Evolutionary conservation across 495 filamentous ascomycete genomes (phyloP), one percentile per base, ranked within the genome.

Genomic region (Penicillium canariense): DNA sequence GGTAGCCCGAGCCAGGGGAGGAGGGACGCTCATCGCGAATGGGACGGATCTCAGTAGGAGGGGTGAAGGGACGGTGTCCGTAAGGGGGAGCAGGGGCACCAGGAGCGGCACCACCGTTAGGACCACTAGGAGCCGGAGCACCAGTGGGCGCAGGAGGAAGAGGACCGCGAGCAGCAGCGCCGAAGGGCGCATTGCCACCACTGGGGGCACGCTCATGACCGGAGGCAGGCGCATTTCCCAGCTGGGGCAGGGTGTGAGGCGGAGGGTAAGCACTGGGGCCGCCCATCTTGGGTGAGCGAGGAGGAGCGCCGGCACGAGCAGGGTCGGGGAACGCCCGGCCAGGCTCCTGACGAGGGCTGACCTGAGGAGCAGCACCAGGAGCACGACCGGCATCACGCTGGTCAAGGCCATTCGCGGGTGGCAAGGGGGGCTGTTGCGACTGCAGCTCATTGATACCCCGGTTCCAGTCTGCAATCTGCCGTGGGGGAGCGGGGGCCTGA

Each of bases 1-100:
- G 84, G 63, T 95, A 96, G 31, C 80, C 83, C 45, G 87, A 85
- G 54, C 87, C 88, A 23, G 92, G 89, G 10, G 94, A 96, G 14
- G 90, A 84, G 58, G 89, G 86, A 26, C 88, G 84, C 61, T 88
- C 87, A 52, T 97, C 93, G 58, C 91, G 82, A 62, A 96, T 84
- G 0, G 91, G 90, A 42, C 90, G 85, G 47, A 92, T 87, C 48
- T 97, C 93, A 30, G 87, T 83, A 23, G 87, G 83, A 34, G 92
- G 92, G 62, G 87, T 94, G 58, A 84, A 85, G 1, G 79, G 77
- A 44, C 82, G 77, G 39, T 80, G 80, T 46, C 25, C 43, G 64
- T 84, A 86, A 15, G 83, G 77, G 49, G 83, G 80, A 49, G 81
- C 57, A 56, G 69, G 62, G 20, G 60, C 72, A 35, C 54, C 73